Conservation (phyloP, 257 asterid species). For the Nicotiana undulata region DNA sequence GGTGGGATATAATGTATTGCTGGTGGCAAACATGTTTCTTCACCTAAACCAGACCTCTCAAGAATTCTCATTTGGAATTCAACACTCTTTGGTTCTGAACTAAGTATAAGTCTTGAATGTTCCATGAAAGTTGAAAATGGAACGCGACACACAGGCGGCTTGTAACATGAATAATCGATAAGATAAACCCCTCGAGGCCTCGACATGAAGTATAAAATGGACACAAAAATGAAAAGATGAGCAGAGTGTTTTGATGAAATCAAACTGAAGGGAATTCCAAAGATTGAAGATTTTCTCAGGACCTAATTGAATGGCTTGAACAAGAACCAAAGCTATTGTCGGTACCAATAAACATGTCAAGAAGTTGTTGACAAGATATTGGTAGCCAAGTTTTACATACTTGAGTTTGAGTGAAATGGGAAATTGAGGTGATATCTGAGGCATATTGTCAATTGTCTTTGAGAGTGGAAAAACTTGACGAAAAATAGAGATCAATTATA, state of each 20-base stretch:
- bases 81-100: constrained; percentile 16
- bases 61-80: constrained; percentile 24
- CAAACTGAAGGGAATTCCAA: constrained; percentile 7
- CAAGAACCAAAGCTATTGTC: background rate
- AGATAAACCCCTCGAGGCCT: constrained; percentile 20
- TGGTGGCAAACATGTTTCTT: constrained; percentile 23
- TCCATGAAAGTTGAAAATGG: constrained; percentile 24
- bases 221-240: constrained; percentile 3
- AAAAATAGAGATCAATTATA: background rate
- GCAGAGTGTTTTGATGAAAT: background rate
- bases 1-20: constrained; percentile 27
- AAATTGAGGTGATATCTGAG: constrained; percentile 4
- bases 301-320: background rate
- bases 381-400: constrained; percentile 16
- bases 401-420: constrained; percentile 9
- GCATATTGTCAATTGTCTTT: background rate
- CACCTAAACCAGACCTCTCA: constrained; percentile 30
- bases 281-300: constrained; percentile 3
- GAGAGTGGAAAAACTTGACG: background rate
- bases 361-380: constrained; percentile 13
- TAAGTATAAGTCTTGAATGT: constrained; percentile 12
- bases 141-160: constrained; percentile 20
- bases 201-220: constrained; percentile 15
- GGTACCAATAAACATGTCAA: constrained; percentile 4
- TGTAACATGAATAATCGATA: constrained; percentile 22